phyloP scores from a whole-genome alignment of 1,284 basidiomycete genomes.

The Coriolopsis trogii region DNA sequence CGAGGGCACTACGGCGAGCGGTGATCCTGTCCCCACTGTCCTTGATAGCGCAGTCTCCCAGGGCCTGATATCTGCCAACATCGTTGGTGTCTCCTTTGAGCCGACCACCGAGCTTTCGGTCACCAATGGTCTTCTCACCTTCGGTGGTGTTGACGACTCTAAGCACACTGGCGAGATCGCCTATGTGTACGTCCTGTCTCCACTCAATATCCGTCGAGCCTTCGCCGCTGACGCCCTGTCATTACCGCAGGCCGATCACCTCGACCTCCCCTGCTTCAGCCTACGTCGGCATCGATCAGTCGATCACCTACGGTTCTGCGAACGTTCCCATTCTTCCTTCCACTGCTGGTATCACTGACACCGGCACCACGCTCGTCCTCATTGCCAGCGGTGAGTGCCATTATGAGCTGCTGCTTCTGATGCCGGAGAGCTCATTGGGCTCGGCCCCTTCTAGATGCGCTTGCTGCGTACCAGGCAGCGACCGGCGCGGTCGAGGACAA shows the following conservation, averaged over 20 bases:
- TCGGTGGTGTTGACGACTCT: slow-evolving; percentile 48
- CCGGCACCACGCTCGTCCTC: slow-evolving; percentile 37
- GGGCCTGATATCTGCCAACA: slow-evolving; percentile 30
- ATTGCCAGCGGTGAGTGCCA: slow-evolving; percentile 36
- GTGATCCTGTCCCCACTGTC: slow-evolving; percentile 39
- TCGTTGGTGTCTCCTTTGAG: slow-evolving; percentile 53
- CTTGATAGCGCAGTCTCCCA: slow-evolving; percentile 50
- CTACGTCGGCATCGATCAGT: slow-evolving; percentile 58
- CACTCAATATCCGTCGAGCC: too few species aligned
- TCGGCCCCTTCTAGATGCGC: slow-evolving; percentile 21
- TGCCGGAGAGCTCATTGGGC: too few species aligned
- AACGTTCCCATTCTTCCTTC: slow-evolving; percentile 28
- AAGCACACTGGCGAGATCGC: slow-evolving; percentile 50
- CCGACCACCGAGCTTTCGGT: slow-evolving; percentile 39
- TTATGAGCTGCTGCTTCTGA: background rate
- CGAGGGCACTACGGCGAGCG: slow-evolving; percentile 13
- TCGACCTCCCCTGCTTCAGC: slow-evolving; percentile 42
- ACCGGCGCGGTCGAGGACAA: slow-evolving; percentile 28
- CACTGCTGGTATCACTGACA: slow-evolving; percentile 32
- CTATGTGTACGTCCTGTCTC: slow-evolving; percentile 39
- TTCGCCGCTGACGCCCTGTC: too few species aligned
- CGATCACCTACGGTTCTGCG: slow-evolving; percentile 41
- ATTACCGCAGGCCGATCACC: slow-evolving; percentile 50
- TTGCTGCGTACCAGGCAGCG: slow-evolving; percentile 22
- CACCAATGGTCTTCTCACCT: slow-evolving; percentile 35